These are phyloP conservation scores for Beauveria sp. DNA, from an alignment of 2,329 filamentous ascomycete species.

Conservation along the genomic window DNA sequence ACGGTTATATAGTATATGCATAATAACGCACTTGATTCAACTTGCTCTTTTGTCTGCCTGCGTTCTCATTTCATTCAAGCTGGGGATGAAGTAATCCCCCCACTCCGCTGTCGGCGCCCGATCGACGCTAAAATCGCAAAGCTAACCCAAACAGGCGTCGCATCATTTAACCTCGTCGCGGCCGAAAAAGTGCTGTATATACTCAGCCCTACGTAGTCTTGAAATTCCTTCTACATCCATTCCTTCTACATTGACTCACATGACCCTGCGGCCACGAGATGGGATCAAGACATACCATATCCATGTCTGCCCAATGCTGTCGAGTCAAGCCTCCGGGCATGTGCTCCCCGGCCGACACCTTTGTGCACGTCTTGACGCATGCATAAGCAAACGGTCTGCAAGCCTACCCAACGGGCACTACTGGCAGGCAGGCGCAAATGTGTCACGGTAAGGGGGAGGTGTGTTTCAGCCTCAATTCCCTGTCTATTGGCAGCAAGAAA, in stretches of 20 bases:
- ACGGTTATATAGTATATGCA: not conserved
- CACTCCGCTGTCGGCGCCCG: not conserved
- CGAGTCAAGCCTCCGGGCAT: no score
- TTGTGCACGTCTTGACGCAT: no score
- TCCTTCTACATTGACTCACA: not conserved
- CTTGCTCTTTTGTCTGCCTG: not conserved
- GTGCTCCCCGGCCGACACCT: no score
- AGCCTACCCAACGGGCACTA: no score
- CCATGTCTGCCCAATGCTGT: no score
- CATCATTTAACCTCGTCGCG: not conserved
- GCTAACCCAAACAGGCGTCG: not conserved
- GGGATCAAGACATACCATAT: no score
- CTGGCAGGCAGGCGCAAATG: no score
- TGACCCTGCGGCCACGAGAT: not conserved
- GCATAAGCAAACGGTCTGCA: no score
- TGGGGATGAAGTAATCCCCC: not conserved
- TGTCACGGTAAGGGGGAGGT: no score
- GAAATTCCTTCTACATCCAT: not conserved
- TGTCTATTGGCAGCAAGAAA: no score
- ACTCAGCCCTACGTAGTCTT: slow-evolving; percentile 1
- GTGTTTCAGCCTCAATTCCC: no score
- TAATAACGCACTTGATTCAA: not conserved
- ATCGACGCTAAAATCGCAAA: slow-evolving; percentile 11
- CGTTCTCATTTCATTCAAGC: not conserved
- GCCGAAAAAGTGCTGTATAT: not conserved